phyloP scores from a whole-genome alignment of 2,329 filamentous ascomycete genomes.

The Paraphaeosphaeria minitans region DNA sequence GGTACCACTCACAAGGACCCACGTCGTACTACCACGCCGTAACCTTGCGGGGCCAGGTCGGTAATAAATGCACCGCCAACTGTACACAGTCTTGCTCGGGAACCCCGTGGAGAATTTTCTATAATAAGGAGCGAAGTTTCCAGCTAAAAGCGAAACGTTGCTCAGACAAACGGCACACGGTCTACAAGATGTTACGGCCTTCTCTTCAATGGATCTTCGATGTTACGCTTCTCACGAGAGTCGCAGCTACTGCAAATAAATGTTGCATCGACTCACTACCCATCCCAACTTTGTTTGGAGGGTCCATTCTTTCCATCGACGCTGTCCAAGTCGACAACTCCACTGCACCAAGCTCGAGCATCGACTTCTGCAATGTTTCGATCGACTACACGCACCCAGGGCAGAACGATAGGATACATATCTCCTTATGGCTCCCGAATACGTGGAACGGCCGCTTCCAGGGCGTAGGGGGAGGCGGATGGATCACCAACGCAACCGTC shows the following conservation, averaged over 20 bases:
- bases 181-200: neutral
- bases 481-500: constrained; percentile 23
- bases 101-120: neutral
- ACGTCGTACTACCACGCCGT: neutral
- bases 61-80: neutral
- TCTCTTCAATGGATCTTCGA: neutral
- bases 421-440: constrained; percentile 40
- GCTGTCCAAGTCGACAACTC: neutral
- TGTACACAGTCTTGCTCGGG: neutral
- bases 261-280: neutral
- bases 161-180: neutral
- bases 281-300: neutral
- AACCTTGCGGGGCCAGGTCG: neutral
- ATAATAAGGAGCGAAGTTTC: neutral
- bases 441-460: constrained; percentile 26
- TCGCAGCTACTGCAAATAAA: neutral
- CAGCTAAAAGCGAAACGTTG: neutral
- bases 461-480: constrained; percentile 27
- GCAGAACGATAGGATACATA: constrained; percentile 40
- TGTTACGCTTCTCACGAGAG: neutral
- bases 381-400: constrained; percentile 48
- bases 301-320: neutral
- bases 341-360: neutral
- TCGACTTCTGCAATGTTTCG: constrained; percentile 45
- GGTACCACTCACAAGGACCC: neutral